A percentile compares a stretch with the other conserved stretches of the same genome.
These are phyloP conservation scores for Pezicula neosporulosa DNA, from an alignment of 2,329 filamentous ascomycete species.

Conservation along the genomic window DNA sequence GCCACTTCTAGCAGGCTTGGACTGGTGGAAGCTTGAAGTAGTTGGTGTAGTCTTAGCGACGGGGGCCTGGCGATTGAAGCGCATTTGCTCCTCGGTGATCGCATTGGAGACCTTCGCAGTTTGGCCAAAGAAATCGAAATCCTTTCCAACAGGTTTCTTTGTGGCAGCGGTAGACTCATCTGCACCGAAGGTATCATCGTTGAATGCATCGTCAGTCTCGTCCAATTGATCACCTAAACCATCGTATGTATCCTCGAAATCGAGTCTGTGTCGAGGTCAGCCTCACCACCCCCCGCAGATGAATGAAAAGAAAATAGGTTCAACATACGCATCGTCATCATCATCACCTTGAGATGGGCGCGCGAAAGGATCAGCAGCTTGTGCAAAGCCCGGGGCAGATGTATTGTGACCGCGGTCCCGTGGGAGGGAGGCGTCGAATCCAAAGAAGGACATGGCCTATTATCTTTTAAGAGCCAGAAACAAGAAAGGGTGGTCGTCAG, in stretches of 20 bases:
- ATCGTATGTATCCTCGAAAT: slow-evolving; percentile 98
- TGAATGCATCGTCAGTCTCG: slow-evolving; percentile 90
- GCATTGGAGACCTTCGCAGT: slow-evolving; percentile 84
- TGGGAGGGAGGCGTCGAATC: slow-evolving; percentile 70
- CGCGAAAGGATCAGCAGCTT: slow-evolving; percentile 82
- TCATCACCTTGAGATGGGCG: slow-evolving; percentile 66
- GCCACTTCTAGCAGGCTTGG: slow-evolving; percentile 69
- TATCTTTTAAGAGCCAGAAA: neutral
- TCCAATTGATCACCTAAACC: slow-evolving; percentile 87
- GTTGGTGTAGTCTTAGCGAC: slow-evolving; percentile 42
- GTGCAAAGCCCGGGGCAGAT: slow-evolving; percentile 76
- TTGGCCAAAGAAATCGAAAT: slow-evolving; percentile 95
- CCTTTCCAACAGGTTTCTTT: slow-evolving; percentile 67
- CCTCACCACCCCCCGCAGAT: neutral
- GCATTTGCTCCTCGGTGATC: slow-evolving; percentile 86
- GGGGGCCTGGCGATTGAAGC: slow-evolving; percentile 74
- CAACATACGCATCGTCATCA: slow-evolving; percentile 42
- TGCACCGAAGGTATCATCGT: slow-evolving; percentile 87
- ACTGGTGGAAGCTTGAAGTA: slow-evolving; percentile 33
- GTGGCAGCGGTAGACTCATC: slow-evolving; percentile 39
- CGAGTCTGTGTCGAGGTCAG: slow-evolving; percentile 49
- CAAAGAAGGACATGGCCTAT: slow-evolving; percentile 80
- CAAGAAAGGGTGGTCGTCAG: neutral
- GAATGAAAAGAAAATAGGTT: neutral
- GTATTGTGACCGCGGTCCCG: slow-evolving; percentile 62